Conservation (phyloP, 2,329 filamentous ascomycete species). For the Verticillium isaacii region DNA sequence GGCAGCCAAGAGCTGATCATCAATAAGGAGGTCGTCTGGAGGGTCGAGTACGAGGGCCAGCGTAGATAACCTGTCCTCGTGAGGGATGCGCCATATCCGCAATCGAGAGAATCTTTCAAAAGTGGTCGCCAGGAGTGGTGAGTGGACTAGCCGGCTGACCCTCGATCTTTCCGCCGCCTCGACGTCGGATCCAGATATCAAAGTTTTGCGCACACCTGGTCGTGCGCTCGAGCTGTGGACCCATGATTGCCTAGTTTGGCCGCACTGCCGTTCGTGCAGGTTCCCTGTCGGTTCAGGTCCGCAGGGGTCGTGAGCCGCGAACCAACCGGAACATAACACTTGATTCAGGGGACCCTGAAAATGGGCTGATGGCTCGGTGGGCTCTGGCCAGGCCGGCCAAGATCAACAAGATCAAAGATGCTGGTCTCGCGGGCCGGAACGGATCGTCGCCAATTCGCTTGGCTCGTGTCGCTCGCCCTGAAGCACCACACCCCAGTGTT, state of each 20-base stretch:
- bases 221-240: not conserved
- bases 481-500: too few species aligned
- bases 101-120: not conserved
- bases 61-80: not conserved
- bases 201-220: not conserved
- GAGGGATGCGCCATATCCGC: not conserved
- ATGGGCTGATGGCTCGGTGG: not conserved
- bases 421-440: not conserved
- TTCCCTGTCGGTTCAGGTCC: not conserved
- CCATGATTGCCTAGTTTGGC: not conserved
- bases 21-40: slow-evolving; percentile 12
- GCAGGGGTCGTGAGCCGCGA: not conserved
- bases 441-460: not conserved
- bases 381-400: not conserved
- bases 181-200: not conserved
- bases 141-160: not conserved
- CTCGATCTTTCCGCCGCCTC: not conserved
- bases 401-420: not conserved
- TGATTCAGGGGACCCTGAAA: not conserved
- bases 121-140: too few species aligned
- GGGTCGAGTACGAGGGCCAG: slow-evolving; percentile 7
- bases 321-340: not conserved
- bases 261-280: not conserved
- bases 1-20: slow-evolving; percentile 15
- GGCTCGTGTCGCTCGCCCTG: not conserved